A percentile compares a stretch with the other conserved stretches of the same genome.
phyloP scores from a whole-genome alignment of 495 filamentous ascomycete genomes.

The Pyrenula massariospora region DNA sequence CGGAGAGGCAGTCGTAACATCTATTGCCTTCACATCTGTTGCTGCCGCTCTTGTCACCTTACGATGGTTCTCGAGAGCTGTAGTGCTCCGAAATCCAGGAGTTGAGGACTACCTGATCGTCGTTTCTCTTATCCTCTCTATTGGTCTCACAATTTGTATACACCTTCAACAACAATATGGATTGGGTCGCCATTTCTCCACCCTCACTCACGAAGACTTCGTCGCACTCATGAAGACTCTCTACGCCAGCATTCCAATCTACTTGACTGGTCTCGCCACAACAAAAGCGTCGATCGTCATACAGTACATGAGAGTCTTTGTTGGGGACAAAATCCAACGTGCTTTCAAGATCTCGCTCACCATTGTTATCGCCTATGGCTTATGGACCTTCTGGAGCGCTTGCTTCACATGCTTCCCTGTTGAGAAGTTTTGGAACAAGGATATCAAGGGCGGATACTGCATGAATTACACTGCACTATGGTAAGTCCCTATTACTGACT shows the following conservation, averaged over 20 bases:
- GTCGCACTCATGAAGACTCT: constrained; percentile 4
- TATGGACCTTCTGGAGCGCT: constrained; percentile 26
- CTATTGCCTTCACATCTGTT: neutral
- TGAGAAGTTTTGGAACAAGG: constrained; percentile 37
- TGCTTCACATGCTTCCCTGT: constrained; percentile 46
- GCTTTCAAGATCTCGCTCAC: constrained; percentile 21
- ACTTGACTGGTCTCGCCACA: constrained; percentile 25
- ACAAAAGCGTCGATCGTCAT: constrained; percentile 37
- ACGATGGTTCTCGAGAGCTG: neutral
- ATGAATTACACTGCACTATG: constrained; percentile 32
- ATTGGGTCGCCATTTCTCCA: neutral
- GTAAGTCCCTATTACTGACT: constrained; percentile 27
- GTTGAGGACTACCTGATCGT: neutral
- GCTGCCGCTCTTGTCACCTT: neutral
- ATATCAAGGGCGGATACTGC: constrained; percentile 32
- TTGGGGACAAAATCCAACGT: constrained; percentile 18
- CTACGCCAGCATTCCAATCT: constrained; percentile 29
- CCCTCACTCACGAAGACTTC: neutral
- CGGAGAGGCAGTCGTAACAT: neutral
- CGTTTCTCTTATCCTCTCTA: neutral
- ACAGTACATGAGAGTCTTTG: constrained; percentile 37
- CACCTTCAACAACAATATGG: neutral
- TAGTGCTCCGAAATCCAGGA: neutral
- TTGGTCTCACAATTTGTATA: neutral
- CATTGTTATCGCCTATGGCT: constrained; percentile 20